Percentiles rank a stretch among this genome's conserved stretches.
phyloP scores from a whole-genome alignment of 352 stramenopile species.

The Discostella stelligera region DNA sequence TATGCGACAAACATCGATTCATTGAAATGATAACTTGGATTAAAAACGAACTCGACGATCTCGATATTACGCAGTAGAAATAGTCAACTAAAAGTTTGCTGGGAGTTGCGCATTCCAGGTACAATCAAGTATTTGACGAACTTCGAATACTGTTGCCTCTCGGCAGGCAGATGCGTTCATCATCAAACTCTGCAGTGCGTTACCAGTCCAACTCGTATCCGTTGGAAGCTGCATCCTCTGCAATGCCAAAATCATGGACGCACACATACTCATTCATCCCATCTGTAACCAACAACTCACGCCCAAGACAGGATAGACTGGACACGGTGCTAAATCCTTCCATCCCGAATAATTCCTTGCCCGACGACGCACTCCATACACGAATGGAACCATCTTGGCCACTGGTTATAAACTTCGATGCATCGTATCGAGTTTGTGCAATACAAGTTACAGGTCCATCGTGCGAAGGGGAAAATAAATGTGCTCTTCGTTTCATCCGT shows the following conservation, averaged over 20 bases:
- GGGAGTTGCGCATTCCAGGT: not conserved
- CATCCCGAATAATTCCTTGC: conserved; percentile 61
- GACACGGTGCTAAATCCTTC: conserved; percentile 57
- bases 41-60: conserved; percentile 49
- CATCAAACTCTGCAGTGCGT: not conserved
- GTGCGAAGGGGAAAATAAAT: conserved; percentile 52
- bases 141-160: not conserved
- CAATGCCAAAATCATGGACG: conserved; percentile 57
- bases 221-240: conserved; percentile 27
- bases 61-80: conserved; percentile 26
- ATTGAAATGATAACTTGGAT: conserved; percentile 69
- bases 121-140: not conserved
- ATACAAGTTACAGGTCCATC: conserved; percentile 53
- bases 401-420: conserved; percentile 54
- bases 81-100: not conserved
- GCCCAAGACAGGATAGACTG: conserved; percentile 52
- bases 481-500: conserved; percentile 55
- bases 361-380: conserved; percentile 52
- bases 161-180: not conserved
- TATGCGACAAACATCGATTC: conserved; percentile 66
- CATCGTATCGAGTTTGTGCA: conserved; percentile 32
- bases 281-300: conserved; percentile 60
- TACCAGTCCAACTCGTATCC: conserved; percentile 48
- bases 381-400: conserved; percentile 51
- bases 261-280: conserved; percentile 60